Evolutionary conservation across 1,139 yeast genomes (phyloP).

Genomic region (Sugiyamaella sp.): DNA sequence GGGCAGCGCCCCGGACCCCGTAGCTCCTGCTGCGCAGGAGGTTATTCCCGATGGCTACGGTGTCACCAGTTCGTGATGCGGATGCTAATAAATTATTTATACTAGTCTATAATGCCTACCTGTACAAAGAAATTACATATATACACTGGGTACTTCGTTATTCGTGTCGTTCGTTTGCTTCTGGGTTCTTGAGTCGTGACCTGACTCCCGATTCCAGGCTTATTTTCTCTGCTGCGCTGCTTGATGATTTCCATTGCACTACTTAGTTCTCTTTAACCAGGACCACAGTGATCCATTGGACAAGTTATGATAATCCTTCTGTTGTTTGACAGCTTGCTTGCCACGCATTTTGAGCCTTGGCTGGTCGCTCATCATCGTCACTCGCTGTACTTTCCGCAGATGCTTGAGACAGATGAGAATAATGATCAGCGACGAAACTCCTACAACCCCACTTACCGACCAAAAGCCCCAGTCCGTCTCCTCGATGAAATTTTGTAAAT

Average conservation of each 20-base stretch:
- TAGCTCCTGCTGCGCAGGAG: too few relatives aligned
- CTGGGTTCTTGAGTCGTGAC: too few relatives aligned
- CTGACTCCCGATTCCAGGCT: too few relatives aligned
- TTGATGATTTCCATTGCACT: background rate
- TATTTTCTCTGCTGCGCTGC: too few relatives aligned
- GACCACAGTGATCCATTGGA: conserved; percentile 17
- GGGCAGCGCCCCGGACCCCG: too few relatives aligned
- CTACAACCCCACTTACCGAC: conserved; percentile 56
- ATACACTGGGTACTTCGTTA: too few relatives aligned
- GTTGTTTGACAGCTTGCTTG: conserved; percentile 11
- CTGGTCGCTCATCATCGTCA: conserved; percentile 60
- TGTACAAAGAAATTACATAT: conserved; percentile 2
- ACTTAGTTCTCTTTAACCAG: conserved; percentile 21
- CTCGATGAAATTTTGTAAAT: conserved; percentile 86
- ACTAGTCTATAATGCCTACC: background rate
- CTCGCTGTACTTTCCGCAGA: conserved; percentile 58
- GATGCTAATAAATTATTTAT: conserved; percentile 6
- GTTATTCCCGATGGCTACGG: too few relatives aligned
- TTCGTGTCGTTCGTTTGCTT: conserved; percentile 4
- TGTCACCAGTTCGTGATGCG: too few relatives aligned
- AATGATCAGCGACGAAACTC: conserved; percentile 47
- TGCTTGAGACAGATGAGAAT: conserved; percentile 47
- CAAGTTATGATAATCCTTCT: background rate
- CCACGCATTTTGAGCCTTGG: conserved; percentile 18
- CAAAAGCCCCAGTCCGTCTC: conserved; percentile 71